A percentile compares a stretch with the other conserved stretches of the same genome.
Conservation (phyloP, 129 eudicot genomes). For the Mikania micrantha region DNA sequence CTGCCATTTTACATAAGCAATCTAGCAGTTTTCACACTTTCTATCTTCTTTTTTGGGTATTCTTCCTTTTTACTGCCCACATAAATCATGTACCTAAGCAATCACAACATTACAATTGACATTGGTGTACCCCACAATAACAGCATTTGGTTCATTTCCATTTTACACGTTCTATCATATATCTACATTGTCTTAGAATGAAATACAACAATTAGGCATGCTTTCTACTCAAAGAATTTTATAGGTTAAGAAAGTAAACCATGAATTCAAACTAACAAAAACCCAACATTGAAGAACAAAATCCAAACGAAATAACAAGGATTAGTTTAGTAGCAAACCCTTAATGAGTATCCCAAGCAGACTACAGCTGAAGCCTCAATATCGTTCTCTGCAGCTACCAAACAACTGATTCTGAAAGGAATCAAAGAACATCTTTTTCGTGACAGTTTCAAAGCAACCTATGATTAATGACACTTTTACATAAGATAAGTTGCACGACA, state of each 20-base stretch:
- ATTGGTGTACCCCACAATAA: not conserved
- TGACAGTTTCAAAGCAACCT: not conserved
- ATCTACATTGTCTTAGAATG: not conserved
- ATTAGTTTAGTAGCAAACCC: conserved; percentile 37
- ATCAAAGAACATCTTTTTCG: not conserved
- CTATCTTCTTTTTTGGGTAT: not conserved
- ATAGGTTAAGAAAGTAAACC: not conserved
- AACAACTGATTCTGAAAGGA: conserved; percentile 63
- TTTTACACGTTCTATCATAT: not conserved
- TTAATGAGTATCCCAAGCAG: conserved; percentile 80
- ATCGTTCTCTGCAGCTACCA: conserved; percentile 64
- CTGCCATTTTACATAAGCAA: not conserved
- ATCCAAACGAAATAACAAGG: not conserved
- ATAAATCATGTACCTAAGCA: not conserved
- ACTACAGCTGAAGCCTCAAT: conserved; percentile 50
- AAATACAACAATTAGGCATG: not conserved
- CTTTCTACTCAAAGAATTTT: not conserved
- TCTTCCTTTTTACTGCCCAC: not conserved
- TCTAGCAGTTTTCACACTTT: not conserved
- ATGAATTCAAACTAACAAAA: not conserved
- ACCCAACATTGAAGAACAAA: not conserved
- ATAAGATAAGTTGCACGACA: not conserved
- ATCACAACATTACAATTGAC: not conserved
- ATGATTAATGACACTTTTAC: not conserved
- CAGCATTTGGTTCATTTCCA: not conserved